Percentiles rank a stretch among this genome's conserved stretches.
Conservation (phyloP, 441 rosid genomes). For the Corymbia calophylla region DNA sequence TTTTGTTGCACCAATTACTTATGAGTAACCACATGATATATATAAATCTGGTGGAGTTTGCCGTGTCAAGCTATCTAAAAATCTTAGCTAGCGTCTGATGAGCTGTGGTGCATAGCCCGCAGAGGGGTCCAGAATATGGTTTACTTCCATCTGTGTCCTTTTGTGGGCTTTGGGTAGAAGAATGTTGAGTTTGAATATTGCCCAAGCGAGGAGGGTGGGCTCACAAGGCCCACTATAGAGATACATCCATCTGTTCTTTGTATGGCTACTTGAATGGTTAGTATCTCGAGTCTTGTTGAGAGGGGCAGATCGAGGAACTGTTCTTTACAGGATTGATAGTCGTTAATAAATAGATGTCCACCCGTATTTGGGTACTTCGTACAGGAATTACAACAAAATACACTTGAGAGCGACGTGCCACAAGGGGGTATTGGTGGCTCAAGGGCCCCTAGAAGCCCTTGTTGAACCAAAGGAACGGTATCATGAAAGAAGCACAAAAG, state of each 20-base stretch:
- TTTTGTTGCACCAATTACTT: not conserved
- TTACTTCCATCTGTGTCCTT: not conserved
- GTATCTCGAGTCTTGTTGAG: not conserved
- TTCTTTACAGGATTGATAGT: not conserved
- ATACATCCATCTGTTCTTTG: not conserved
- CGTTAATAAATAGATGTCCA: not conserved
- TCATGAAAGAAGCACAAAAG: not conserved
- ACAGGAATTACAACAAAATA: not conserved
- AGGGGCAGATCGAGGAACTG: not conserved
- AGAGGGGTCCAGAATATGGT: not conserved
- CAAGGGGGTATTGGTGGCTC: not conserved
- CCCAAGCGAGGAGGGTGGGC: not conserved
- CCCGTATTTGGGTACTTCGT: not conserved
- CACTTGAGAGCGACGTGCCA: not conserved
- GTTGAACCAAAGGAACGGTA: not conserved
- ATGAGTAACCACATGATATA: not conserved
- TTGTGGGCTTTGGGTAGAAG: not conserved
- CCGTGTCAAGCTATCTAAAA: not conserved
- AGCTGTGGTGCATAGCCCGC: not conserved
- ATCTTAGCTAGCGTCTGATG: not conserved
- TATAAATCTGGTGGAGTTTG: not conserved
- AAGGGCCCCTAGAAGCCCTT: not conserved
- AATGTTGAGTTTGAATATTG: not conserved
- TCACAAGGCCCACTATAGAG: not conserved
- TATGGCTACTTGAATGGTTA: not conserved